Evolutionary conservation across 495 filamentous ascomycete genomes (phyloP), one percentile per base, ranked within the genome.

Genomic region (Xylaria castorea): DNA sequence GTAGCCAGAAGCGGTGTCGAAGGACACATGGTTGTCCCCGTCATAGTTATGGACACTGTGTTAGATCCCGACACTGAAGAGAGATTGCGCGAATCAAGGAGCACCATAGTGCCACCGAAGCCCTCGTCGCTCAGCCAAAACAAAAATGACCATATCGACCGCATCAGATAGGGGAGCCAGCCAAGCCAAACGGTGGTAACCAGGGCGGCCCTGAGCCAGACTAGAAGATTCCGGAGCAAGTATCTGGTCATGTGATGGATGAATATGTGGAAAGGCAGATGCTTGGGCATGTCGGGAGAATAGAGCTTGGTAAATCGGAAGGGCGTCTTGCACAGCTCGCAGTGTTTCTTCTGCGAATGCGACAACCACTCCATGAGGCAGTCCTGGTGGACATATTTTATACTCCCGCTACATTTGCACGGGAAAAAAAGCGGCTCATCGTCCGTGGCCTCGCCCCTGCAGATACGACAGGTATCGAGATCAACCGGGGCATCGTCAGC

Each of bases 251-350:
- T 89, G 78, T 94, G 92, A 67, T 89, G 89, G 68, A 93, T 70
- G 78, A 98, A 97, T 71, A 99, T 84, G 38, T 90, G 87, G 20
- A 90, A 84, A 1, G 96, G 97, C 48, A 99, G 87, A 12, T 85
- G 87, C 58, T 89, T 87, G 4, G 96, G 96, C 97, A 98, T 99
- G 73, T 94, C 85, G 11, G 94, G 93, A 72, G 94, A 88, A 84
- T 99, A 99, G 11, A 99, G 88, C 78, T 99, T 98, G 30, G 96
- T 99, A 82, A 99, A 99, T 48, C 93, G 92, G 80, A 98, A 99
- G 1, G 94, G 90, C 27, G 97, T 99, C 81, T 98, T 98, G 89
- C 96, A 99, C 20, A 99, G 90, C 85, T 99, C 96, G 84, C 96
- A 99, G 86, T 98, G 92, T 81, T 98, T 98, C 89, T 98, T 98